These are phyloP conservation scores for Tagetes erecta DNA, from an alignment of 129 eudicot genomes.

Conservation along the genomic window DNA sequence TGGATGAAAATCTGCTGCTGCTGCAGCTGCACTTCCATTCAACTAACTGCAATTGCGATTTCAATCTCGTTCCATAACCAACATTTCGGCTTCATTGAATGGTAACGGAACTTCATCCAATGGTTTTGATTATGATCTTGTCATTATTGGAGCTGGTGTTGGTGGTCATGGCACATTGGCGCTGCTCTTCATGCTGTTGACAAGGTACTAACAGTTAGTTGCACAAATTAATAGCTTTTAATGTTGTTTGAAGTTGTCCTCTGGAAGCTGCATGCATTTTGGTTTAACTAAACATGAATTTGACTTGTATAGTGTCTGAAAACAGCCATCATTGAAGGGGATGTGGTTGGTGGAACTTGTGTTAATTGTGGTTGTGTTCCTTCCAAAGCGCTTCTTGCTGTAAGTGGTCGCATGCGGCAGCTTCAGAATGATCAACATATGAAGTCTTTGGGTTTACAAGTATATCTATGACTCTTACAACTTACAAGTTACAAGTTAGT, in stretches of 20 bases:
- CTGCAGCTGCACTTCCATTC: too few species aligned
- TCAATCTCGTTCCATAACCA: not conserved
- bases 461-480: constrained; percentile 25
- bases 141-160: constrained; percentile 97
- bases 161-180: constrained; percentile 73
- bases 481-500: too few species aligned
- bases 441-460: constrained; percentile 98
- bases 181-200: constrained; percentile 99
- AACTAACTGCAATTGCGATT: too few species aligned
- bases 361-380: constrained; percentile 99
- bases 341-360: constrained; percentile 98
- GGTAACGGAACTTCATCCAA: constrained; percentile 54
- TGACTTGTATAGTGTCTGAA: constrained; percentile 64
- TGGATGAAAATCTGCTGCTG: too few species aligned
- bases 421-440: constrained; percentile 95
- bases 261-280: not conserved
- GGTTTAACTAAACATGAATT: not conserved
- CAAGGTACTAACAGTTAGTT: constrained; percentile 49
- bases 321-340: constrained; percentile 98
- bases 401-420: constrained; percentile 97
- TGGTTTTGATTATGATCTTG: constrained; percentile 82
- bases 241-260: too few species aligned
- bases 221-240: too few species aligned
- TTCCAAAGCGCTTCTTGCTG: constrained; percentile 98
- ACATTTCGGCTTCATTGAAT: constrained; percentile 47